A percentile compares a stretch with the other conserved stretches of the same genome.
Evolutionary conservation across 352 stramenopile species (phyloP).

Genomic region (Pythium oligandrum): DNA sequence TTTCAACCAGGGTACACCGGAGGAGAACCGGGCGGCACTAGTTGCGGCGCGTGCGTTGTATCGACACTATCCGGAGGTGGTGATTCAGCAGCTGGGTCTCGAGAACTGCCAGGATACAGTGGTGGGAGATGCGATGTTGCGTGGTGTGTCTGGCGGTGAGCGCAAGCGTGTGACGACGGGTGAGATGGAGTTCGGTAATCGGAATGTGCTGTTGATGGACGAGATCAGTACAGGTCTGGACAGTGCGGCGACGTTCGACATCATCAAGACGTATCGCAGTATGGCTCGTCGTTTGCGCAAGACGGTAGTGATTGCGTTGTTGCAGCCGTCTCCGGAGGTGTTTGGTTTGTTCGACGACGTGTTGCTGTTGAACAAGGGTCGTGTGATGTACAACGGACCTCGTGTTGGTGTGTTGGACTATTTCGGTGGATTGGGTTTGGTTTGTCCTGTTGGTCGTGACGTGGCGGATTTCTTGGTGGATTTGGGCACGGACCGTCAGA

Average conservation of each 20-base stretch:
- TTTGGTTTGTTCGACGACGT: conserved; percentile 35
- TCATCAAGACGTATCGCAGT: conserved; percentile 51
- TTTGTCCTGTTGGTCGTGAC: conserved; percentile 21
- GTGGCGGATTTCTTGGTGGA: conserved; percentile 26
- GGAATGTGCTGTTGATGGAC: conserved; percentile 75
- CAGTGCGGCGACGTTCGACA: conserved; percentile 87
- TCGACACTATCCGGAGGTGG: conserved; percentile 27
- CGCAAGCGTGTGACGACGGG: conserved; percentile 61
- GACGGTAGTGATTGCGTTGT: conserved; percentile 21
- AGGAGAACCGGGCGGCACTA: conserved; percentile 18
- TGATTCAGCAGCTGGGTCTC: conserved; percentile 28
- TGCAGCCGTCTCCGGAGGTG: conserved; percentile 23
- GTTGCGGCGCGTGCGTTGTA: conserved; percentile 13
- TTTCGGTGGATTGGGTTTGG: conserved; percentile 25
- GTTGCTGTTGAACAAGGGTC: conserved; percentile 35
- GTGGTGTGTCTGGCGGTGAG: conserved; percentile 61
- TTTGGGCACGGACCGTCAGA: conserved; percentile 17
- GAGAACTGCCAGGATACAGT: conserved; percentile 46
- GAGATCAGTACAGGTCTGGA: conserved; percentile 92
- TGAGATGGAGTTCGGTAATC: conserved; percentile 77
- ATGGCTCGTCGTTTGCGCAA: conserved; percentile 19
- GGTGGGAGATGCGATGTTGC: no score
- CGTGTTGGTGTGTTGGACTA: conserved; percentile 24
- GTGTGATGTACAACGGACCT: conserved; percentile 42
- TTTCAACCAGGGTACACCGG: conserved; percentile 21